Base-by-base conservation (phyloP, 2,329 filamentous ascomycete genomes). In the Verticillium klebahnii region DNA sequence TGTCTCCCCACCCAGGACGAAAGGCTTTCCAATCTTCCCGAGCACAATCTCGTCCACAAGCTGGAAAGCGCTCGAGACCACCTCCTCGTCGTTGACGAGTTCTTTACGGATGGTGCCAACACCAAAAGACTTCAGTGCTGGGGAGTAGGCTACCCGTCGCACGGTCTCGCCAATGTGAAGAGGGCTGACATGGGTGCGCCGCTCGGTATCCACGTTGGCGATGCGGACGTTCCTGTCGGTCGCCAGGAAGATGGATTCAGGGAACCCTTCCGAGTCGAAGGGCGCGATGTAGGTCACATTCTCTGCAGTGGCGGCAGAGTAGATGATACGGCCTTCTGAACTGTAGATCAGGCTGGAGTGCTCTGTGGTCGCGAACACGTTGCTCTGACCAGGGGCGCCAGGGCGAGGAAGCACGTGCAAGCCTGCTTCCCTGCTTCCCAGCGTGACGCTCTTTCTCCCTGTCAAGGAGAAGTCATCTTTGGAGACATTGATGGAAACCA, bases 331-430 rank as follows among this genome's bases (percentile, higher is more conserved):
- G 1, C 91, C 92, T 71, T 97, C 93, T 0, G 89, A 88, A 9
- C 90, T 91, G 71, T 99, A 97, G 57, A 99, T 97, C 60, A 99
- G 77, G 65, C 92, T 97, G 0, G 95, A 91, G 71, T 97, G 92
- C 69, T 99, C 95, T 62, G 93, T 97, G 0, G 92, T 96, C 0
- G 93, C 92, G 72, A 99, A 96, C 0, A 99, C 88, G 68, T 91
- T 96, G 71, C 84, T 90, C 0, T 92, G 78, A 0, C 84, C 85
- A 57, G 88, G 79, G 1, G 80, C 80, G 58, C 89, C 63, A 12
- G 63, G 61, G 14, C 63, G 85, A 0, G 93, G 91, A 2, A 99
- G 77, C 25, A 90, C 81, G 62, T 94, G 90, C 68, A 99, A 88
- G 15, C 86, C 87, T 2, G 94, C 91, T 67, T 96, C 90, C 63